phyloP scores from a whole-genome alignment of 208 protist species.

The Trypanosoma conorhini region DNA sequence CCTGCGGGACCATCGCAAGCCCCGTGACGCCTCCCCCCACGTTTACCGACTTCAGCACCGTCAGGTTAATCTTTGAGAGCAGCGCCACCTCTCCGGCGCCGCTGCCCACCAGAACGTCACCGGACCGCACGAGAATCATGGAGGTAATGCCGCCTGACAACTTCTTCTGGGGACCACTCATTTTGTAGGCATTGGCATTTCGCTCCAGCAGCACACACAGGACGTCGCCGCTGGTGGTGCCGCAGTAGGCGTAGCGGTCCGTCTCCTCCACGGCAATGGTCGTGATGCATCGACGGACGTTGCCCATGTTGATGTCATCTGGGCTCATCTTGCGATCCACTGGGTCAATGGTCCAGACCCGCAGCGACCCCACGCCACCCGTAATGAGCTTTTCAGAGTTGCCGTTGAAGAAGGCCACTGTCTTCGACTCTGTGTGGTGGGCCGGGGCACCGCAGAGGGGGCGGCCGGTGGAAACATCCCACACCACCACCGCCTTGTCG shows the following conservation, averaged over 20 bases:
- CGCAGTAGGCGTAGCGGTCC: slow-evolving; percentile 91
- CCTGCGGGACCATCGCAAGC: slow-evolving; percentile 68
- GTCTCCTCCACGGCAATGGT: slow-evolving; percentile 82
- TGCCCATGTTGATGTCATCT: slow-evolving; percentile 91
- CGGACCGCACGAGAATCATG: slow-evolving; percentile 56
- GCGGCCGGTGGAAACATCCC: slow-evolving; percentile 91
- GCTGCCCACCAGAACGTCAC: slow-evolving; percentile 91
- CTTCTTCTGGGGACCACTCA: slow-evolving; percentile 90
- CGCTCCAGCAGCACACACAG: slow-evolving; percentile 82
- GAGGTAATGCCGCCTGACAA: slow-evolving; percentile 85
- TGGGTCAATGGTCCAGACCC: slow-evolving; percentile 93
- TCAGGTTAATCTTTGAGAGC: slow-evolving; percentile 89
- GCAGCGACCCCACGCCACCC: slow-evolving; percentile 81
- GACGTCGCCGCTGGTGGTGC: slow-evolving; percentile 93
- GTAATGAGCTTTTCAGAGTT: slow-evolving; percentile 88
- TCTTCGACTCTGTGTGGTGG: slow-evolving; percentile 75
- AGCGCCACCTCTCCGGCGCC: slow-evolving; percentile 90
- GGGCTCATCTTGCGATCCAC: slow-evolving; percentile 88
- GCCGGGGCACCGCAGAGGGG: slow-evolving; percentile 89
- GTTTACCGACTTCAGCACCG: slow-evolving; percentile 55
- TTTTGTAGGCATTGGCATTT: slow-evolving; percentile 87
- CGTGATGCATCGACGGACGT: slow-evolving; percentile 74
- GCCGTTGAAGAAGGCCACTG: slow-evolving; percentile 89
- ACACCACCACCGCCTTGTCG: slow-evolving; percentile 96
- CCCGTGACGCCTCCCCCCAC: slow-evolving; percentile 91